These are phyloP conservation scores for Kernera saxatilis DNA, from an alignment of 345 rosid species.

Conservation along the genomic window DNA sequence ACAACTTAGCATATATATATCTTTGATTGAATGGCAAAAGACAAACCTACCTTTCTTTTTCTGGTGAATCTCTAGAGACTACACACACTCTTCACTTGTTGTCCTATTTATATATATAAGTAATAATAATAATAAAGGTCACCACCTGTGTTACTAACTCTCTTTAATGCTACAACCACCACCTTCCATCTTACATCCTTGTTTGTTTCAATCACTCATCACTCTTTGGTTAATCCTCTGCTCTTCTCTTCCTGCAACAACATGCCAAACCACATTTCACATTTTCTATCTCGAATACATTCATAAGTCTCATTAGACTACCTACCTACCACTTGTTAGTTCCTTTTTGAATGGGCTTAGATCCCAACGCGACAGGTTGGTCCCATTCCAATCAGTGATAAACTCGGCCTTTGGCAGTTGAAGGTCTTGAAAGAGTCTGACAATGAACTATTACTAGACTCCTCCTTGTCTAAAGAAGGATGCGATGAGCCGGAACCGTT, in stretches of 20 bases:
- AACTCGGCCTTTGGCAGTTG: slow-evolving; percentile 68
- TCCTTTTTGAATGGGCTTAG: slow-evolving; percentile 9
- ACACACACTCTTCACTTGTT: background rate
- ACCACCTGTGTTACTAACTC: too few relatives aligned
- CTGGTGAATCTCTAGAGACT: background rate
- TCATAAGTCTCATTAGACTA: background rate
- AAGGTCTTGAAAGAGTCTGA: slow-evolving; percentile 22
- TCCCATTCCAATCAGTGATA: slow-evolving; percentile 59
- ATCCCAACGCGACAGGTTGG: slow-evolving; percentile 70
- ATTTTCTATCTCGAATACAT: background rate
- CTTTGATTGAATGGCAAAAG: background rate
- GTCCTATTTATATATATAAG: background rate
- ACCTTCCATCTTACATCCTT: background rate
- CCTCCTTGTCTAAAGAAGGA: slow-evolving; percentile 27
- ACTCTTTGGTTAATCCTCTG: background rate
- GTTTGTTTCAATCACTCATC: too few relatives aligned
- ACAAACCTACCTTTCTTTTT: slow-evolving; percentile 11
- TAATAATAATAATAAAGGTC: too few relatives aligned
- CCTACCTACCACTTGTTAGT: background rate
- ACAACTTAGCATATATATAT: background rate
- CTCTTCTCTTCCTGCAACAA: slow-evolving; percentile 2
- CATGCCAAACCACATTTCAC: background rate
- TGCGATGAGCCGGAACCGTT: slow-evolving; percentile 24
- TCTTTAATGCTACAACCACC: slow-evolving; percentile 6
- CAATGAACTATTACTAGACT: slow-evolving; percentile 14